Evolutionary conservation across 225 moss, liverwort and hornwort species (phyloP), one percentile per base, ranked within the genome.

Genomic region (Sphagnum contortum): DNA sequence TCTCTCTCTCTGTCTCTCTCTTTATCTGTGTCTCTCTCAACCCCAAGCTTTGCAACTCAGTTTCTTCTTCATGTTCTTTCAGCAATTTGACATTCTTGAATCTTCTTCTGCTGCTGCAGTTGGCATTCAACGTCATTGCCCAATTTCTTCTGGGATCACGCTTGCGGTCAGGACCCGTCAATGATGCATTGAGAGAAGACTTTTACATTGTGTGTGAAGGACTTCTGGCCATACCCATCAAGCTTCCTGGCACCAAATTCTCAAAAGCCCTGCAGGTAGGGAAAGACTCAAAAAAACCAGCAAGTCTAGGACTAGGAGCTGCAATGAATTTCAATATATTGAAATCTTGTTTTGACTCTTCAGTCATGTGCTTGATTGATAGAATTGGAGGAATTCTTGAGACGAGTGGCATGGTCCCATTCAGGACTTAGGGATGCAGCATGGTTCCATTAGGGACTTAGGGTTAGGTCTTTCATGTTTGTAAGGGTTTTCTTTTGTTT

Each of bases 101-200:
- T 29, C 29, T 29, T 29, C 29, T 29, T 29, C 29, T 29, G 0
- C 45, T 61, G 53, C n/a, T 68, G 55, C 64, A 65, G 72, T 57
- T 76, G 68, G 72, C 76, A 9, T 72, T 72, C 60, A 72, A 76
- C 64, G 60, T 76, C 44, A 60, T 76, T 47, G 76, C 61, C 7
- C 72, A 72, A 57, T 61, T 57, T 59, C 76, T 76, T 57, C 72
- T 76, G 5, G 76, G 68, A 60, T 72, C 72, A 49, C 59, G 72
- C 59, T 12, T 76, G 65, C 59, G 52, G 4, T 72, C 72, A 2
- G 68, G 57, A n/a, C 49, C 54, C 5, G 68, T 72, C 29, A 69
- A 61, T 12, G 72, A 76, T n/a, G 46, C 65, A 3, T 14, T 75
- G 55, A 65, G 70, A 8, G 56, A 65, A 10, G 70, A 75, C 44